phyloP scores from a whole-genome alignment of 352 stramenopile species.

The Phytopythium mirpurense region DNA sequence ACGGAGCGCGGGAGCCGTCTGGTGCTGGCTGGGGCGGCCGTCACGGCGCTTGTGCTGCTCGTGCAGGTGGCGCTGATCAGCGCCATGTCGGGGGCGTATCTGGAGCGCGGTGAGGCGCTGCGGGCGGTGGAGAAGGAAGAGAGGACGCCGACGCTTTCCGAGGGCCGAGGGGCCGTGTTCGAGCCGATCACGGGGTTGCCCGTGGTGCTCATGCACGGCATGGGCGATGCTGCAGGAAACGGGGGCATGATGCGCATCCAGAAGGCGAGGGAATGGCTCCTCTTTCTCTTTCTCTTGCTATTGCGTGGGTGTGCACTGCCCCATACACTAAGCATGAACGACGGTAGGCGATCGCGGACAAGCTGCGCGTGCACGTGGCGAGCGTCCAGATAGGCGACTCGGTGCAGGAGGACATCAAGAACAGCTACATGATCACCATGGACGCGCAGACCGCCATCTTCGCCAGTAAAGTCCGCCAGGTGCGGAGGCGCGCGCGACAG shows the following conservation, averaged over 20 bases:
- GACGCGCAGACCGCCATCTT: conserved; percentile 89
- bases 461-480: conserved; percentile 68
- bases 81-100: conserved; percentile 26
- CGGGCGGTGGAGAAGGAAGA: not conserved
- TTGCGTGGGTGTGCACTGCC: no score
- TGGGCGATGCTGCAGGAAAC: conserved; percentile 93
- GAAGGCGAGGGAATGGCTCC: conserved; percentile 29
- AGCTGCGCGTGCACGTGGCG: conserved; percentile 81
- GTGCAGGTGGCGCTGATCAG: conserved; percentile 47
- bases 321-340: no score
- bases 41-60: conserved; percentile 39
- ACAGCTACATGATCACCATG: conserved; percentile 93
- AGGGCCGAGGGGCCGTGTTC: conserved; percentile 19
- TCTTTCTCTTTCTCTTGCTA: not conserved
- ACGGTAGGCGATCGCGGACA: conserved; percentile 61
- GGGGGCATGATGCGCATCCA: conserved; percentile 83
- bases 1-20: conserved; percentile 26
- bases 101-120: conserved; percentile 3
- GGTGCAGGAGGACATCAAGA: conserved; percentile 83
- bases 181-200: conserved; percentile 31
- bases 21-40: conserved; percentile 25
- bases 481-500: conserved; percentile 7
- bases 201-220: conserved; percentile 90
- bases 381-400: conserved; percentile 88
- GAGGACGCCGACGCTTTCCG: not conserved